Evolutionary conservation across 1,284 basidiomycete genomes (phyloP).

Genomic region (Meira nashicola): DNA sequence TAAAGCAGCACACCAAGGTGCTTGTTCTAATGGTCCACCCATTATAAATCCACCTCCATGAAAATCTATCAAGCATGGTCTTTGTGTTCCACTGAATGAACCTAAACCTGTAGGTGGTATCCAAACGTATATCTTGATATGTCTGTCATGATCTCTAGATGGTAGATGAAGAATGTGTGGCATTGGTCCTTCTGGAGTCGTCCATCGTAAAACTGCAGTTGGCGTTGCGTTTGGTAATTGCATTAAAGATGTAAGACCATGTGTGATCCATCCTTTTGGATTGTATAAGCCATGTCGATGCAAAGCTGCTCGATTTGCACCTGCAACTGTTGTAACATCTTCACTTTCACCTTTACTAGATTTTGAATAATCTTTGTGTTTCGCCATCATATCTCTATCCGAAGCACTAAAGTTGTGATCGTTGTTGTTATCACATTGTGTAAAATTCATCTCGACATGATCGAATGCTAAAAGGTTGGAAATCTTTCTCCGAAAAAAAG

Average conservation of each 20-base stretch:
- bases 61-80: constrained; percentile 33
- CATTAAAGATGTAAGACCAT: neutral
- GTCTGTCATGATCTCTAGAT: constrained; percentile 19
- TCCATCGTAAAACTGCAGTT: constrained; percentile 23
- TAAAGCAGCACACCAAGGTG: constrained; percentile 22
- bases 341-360: too few relatives aligned
- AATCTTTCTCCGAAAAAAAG: too few relatives aligned
- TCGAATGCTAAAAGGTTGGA: too few relatives aligned
- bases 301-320: too few relatives aligned
- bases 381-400: too few relatives aligned
- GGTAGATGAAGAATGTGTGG: constrained; percentile 31
- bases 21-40: constrained; percentile 34
- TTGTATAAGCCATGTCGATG: too few relatives aligned
- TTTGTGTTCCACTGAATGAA: neutral
- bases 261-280: constrained; percentile 1
- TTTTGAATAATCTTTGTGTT: too few relatives aligned
- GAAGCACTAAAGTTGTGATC: too few relatives aligned
- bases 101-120: constrained; percentile 19
- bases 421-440: too few relatives aligned
- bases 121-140: constrained; percentile 35
- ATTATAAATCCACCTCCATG: constrained; percentile 43
- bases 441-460: too few relatives aligned
- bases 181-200: constrained; percentile 30
- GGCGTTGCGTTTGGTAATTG: constrained; percentile 15
- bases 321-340: too few relatives aligned